Evolutionary conservation across 2,329 filamentous ascomycete genomes (phyloP), one percentile per base, ranked within the genome.

Genomic region (Colletotrichum plurivorum): DNA sequence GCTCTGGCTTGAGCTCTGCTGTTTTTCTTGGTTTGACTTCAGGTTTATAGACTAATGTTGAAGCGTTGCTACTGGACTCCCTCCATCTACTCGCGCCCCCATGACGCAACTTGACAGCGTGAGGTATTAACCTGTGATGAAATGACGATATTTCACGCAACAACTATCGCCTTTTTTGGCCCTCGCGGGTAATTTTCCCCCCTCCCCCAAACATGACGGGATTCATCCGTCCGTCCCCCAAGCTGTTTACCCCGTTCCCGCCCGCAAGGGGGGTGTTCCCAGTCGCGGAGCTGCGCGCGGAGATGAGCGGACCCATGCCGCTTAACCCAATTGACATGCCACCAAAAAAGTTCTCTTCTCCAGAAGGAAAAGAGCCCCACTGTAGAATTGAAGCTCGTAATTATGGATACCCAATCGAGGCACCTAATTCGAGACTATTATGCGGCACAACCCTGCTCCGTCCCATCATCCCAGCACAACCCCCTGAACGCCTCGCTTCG

Each of bases 31-130:
- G 12, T 46, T 46, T 15, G 9, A 59, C 18, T 55, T 39, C n/a
- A 53, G 45, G 54, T 64, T 60, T 53, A 55, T 69, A 69, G 66
- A 69, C 31, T 69, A 69, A 65, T 69, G 22, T 59, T 52, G 66
- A 69, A 66, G 66, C 62, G 54, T 69, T 69, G 66, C 66, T 69
- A 69, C 66, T 69, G 66, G 66, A 69, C 66, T 66, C 66, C 66
- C 66, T 69, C 66, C 66, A 69, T 31, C 25, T 69, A 60, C 36
- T 51, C 18, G 49, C 66, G 55, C 18, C 66, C 55, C 54, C 22
- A 41, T 48, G n/a, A 22, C 39, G 15, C 27, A 39, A 49, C 3
- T 10, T 54, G 15, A 31, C 10, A 25, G 48, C 36, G 39, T 59
- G 53, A 45, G 15, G 31, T 25, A 25, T 25, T 5, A 12, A 9